phyloP scores from a whole-genome alignment of 805 yeast species.

The Sugiyamaella chiloensis region DNA sequence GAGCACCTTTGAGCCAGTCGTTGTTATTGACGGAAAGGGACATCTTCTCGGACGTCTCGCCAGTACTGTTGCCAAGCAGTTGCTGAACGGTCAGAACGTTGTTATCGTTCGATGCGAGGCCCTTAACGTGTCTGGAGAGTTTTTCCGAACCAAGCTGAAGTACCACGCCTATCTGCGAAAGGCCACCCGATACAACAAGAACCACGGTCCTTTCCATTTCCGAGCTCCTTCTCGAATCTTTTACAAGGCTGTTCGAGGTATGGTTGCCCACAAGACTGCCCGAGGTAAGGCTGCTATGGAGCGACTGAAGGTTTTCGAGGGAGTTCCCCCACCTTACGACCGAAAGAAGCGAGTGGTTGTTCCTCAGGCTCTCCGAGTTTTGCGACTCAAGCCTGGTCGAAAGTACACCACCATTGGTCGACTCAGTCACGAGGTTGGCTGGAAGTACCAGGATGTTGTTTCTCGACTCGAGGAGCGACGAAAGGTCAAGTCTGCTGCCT shows the following conservation, averaged over 20 bases:
- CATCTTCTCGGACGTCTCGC: constrained; percentile 99
- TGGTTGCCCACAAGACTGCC: constrained; percentile 99
- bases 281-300: constrained; percentile 99
- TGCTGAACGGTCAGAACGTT: constrained; percentile 96
- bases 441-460: constrained; percentile 99
- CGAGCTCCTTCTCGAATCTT: constrained; percentile 99
- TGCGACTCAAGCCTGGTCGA: constrained; percentile 99
- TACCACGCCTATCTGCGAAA: constrained; percentile 99
- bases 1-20: constrained; percentile 92
- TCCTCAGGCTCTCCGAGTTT: constrained; percentile 98
- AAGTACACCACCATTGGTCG: constrained; percentile 98
- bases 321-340: constrained; percentile 99
- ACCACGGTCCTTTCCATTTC: constrained; percentile 99
- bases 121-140: constrained; percentile 98
- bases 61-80: constrained; percentile 96
- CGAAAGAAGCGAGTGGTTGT: constrained; percentile 99
- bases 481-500: constrained; percentile 97
- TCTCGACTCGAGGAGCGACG: constrained; percentile 98
- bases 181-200: constrained; percentile 98
- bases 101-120: constrained; percentile 96
- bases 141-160: constrained; percentile 99
- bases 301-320: constrained; percentile 99
- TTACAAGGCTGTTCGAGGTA: constrained; percentile 99
- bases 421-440: constrained; percentile 94
- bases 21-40: constrained; percentile 84